Conservation (phyloP, 2,329 filamentous ascomycete genomes). For the Ilyonectria destructans region DNA sequence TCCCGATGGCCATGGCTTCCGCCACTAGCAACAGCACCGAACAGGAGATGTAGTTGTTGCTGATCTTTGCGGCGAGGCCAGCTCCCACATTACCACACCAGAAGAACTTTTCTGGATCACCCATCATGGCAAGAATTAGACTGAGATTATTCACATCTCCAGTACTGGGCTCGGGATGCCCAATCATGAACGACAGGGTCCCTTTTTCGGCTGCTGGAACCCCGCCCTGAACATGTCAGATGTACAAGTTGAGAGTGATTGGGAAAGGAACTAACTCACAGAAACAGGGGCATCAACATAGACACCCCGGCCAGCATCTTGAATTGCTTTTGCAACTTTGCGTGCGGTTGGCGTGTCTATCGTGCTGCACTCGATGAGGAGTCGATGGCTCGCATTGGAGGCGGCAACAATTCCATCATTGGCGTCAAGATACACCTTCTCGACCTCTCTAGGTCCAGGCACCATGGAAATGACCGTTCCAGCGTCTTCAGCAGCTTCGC, state of each 20-base stretch:
- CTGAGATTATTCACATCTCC: background rate
- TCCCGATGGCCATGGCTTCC: slow-evolving; percentile 28
- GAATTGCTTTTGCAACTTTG: background rate
- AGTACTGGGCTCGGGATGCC: background rate
- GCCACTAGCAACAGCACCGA: slow-evolving; percentile 6
- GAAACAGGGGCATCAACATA: slow-evolving; percentile 24
- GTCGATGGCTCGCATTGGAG: background rate
- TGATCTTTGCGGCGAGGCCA: slow-evolving; percentile 22
- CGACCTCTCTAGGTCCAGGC: slow-evolving; percentile 15
- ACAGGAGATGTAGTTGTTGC: slow-evolving; percentile 24
- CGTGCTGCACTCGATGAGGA: slow-evolving; percentile 29
- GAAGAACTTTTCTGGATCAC: slow-evolving; percentile 20
- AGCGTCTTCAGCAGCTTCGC: background rate
- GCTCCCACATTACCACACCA: slow-evolving; percentile 9
- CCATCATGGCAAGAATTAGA: slow-evolving; percentile 13
- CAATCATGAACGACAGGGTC: slow-evolving; percentile 10
- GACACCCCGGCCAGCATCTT: slow-evolving; percentile 2
- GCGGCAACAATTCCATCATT: slow-evolving; percentile 21
- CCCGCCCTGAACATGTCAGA: background rate
- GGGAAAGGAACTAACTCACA: background rate
- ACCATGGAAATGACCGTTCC: slow-evolving; percentile 20
- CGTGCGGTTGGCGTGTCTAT: slow-evolving; percentile 25
- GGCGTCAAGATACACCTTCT: slow-evolving; percentile 16
- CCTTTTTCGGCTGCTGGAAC: background rate
- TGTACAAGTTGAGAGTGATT: slow-evolving; percentile 3